Base-by-base conservation (phyloP, 352 stramenopile genomes). In the Aphanomyces invadans region DNA sequence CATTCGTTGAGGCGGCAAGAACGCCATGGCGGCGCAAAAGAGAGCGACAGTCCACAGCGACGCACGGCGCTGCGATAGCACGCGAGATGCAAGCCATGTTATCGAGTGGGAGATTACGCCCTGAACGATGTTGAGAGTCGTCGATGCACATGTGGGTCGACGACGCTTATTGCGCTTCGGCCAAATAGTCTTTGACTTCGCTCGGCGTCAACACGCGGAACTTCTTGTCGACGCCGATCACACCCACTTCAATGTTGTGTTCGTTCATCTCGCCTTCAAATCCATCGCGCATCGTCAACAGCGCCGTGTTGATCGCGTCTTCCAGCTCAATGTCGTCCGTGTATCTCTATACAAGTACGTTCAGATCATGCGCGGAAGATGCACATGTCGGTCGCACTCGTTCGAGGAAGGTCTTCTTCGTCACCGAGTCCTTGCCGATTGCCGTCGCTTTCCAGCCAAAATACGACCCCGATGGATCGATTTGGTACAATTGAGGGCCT, bases 381-480 rank as follows among this genome's bases (percentile, higher is more conserved):
- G 48, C 19, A 21, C 61, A 56, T 54, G 19, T 36, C 21, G 48
- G 31, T 60, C 11, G 36, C 21, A 75, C 97, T 83, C 84, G 97
- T 94, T 99, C 97, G 31, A 99, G 79, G 78, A 99, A 99, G 48
- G 92, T 98, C 78, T 99, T 99, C 72, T 96, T 97, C 81, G 97
- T 98, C 49, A 98, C 89, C 68, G 97, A 98, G 73, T 99, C 86
- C 72, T 97, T 97, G 54, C 97, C 97, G 76, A 99, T 99, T 11
- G 97, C 97, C 31, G 96, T 99, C n/a, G 97, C 97, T 77, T 99
- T 99, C 97, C 97, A 99, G 46, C 91, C 95, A 81, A 99, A 99
- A 78, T 98, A 99, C 4, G 97, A 86, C 32, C 97, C 97, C 9
- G 88, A 98, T 7, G 97, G 97, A 76, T 99, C 97, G 29, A 99